Evolutionary conservation across 1,284 basidiomycete genomes (phyloP), one percentile per base, ranked within the genome.

Genomic region (Takashimella koratensis): DNA sequence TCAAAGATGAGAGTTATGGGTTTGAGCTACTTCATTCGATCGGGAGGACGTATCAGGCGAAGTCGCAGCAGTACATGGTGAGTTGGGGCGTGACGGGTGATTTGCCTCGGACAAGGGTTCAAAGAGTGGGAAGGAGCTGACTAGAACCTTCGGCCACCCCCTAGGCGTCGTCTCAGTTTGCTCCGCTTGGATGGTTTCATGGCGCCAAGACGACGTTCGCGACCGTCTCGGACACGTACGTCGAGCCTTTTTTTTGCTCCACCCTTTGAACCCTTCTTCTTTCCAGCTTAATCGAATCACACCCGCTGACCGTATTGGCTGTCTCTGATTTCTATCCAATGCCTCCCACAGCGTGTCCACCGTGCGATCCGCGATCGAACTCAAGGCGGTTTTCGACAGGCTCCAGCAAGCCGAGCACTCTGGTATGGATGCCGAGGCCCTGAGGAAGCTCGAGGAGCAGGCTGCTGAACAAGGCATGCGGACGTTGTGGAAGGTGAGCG

Each of bases 301-400:
- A 26, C 41, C 3, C 20, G 22, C 49, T 56, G 51, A 61, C 20
- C 20, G 43, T 45, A 13, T 43, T 27, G 12, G 30, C 30, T 36
- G 10, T 36, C 10, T 36, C 30, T 8, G 8, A 36, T 36, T 36
- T 16, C 30, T 36, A n/a, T n/a, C n/a, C n/a, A n/a, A n/a, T n/a
- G n/a, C n/a, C n/a, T n/a, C 24, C 43, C 42, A 30, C 56, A 92
- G 89, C 10, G 89, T 97, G 10, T 93, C 90, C 2, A 72, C 68
- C 11, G 51, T 71, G 3, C 62, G 65, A 21, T 64, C 68, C 25
- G 93, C 93, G 0, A 86, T 96, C 56, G 93, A 96, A 70, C 83
- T 99, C 55, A 98, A 98, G 76, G 80, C 82, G 27, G 91, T 98
- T 1, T 99, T 98, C 62, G 93, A 98, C 66, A 91, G 93, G 71